Conservation (phyloP, 176 grass and related monocot genomes). For the Ananas comosus region DNA sequence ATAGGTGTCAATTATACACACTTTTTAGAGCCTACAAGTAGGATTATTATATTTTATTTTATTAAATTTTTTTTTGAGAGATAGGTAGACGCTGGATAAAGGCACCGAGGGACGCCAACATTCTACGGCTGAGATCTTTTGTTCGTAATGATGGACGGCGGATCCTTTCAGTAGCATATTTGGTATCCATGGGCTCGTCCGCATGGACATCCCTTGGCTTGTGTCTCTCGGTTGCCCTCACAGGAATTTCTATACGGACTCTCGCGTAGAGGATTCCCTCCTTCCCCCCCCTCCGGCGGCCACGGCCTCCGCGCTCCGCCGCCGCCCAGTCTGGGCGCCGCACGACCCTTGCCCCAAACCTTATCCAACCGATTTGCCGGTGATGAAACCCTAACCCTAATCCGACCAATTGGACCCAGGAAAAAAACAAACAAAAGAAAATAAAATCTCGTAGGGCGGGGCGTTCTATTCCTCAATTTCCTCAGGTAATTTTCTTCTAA, state of each 20-base stretch:
- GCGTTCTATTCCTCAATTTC: too few species aligned
- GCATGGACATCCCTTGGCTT: not conserved
- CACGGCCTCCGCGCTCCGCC: not conserved
- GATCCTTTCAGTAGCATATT: constrained; percentile 1
- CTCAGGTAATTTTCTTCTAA: too few species aligned
- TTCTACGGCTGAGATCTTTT: not conserved
- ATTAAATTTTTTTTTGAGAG: too few species aligned
- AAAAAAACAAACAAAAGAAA: too few species aligned
- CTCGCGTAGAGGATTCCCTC: not conserved
- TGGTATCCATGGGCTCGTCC: too few species aligned
- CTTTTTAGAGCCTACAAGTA: too few species aligned
- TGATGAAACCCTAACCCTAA: not conserved
- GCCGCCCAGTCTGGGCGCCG: not conserved
- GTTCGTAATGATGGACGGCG: not conserved
- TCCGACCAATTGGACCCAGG: too few species aligned
- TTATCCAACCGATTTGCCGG: not conserved
- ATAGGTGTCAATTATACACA: too few species aligned
- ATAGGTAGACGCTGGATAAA: too few species aligned
- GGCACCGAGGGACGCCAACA: too few species aligned
- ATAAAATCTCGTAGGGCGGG: too few species aligned
- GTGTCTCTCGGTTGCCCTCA: not conserved
- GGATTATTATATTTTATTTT: too few species aligned
- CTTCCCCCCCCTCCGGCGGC: not conserved
- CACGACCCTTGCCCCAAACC: not conserved
- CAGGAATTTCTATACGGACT: constrained; percentile 2